These are phyloP conservation scores for Zoysia matrella DNA, from an alignment of 202 grass and related monocot species.

Conservation along the genomic window DNA sequence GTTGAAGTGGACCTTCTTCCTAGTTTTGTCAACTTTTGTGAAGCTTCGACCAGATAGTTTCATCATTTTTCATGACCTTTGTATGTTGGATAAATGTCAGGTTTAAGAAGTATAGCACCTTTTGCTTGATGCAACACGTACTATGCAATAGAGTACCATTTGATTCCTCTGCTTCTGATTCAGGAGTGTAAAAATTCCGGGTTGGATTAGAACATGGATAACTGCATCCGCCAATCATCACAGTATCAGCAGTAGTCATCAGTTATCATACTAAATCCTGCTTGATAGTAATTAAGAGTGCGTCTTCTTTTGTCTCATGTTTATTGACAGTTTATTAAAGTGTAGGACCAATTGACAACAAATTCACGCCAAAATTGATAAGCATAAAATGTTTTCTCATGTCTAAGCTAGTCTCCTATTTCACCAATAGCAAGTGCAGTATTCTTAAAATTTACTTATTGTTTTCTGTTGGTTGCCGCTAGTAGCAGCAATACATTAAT, in stretches of 20 bases:
- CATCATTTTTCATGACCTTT: no score
- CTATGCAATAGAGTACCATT: no score
- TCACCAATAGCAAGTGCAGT: not conserved
- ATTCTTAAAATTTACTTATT: not conserved
- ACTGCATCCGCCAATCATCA: not conserved
- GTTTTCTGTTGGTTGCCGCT: not conserved
- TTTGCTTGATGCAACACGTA: no score
- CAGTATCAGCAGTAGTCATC: not conserved
- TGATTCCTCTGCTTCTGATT: not conserved
- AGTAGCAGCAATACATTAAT: not conserved
- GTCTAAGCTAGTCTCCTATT: not conserved
- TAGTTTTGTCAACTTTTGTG: no score
- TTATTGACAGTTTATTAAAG: slow-evolving; percentile 20
- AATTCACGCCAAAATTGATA: not conserved
- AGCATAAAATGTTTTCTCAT: not conserved
- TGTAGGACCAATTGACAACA: not conserved
- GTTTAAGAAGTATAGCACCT: no score
- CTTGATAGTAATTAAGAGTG: not conserved
- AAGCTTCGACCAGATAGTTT: no score
- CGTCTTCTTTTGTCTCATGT: not conserved
- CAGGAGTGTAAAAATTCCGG: not conserved
- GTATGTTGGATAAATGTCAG: no score
- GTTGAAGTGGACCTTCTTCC: no score
- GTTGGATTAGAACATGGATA: not conserved
- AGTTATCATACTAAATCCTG: not conserved